Evolutionary conservation across 352 stramenopile species (phyloP).

Genomic region (Thraustochytrium sp.): DNA sequence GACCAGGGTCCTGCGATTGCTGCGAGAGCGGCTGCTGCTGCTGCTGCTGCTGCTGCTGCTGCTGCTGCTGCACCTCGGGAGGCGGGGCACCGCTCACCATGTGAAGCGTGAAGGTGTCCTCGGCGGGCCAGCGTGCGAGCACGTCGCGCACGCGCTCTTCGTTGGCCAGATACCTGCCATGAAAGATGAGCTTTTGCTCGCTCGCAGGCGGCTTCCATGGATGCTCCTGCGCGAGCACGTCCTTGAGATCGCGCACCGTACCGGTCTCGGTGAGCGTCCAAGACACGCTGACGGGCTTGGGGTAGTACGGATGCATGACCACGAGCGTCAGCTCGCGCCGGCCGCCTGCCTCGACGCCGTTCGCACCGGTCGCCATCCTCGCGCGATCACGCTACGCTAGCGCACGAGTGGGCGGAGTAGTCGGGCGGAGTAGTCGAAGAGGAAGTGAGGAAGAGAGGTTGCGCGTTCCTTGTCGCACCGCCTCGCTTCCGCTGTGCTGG

Average conservation of each 20-base stretch:
- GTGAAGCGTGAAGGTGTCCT: neutral
- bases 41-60: neutral
- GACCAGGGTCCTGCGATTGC: neutral
- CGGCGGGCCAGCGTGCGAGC: neutral
- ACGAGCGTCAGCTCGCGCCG: neutral
- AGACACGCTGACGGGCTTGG: neutral
- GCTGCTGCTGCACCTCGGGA: too few species aligned
- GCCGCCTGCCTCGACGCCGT: neutral
- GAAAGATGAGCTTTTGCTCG: neutral
- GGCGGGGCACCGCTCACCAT: neutral
- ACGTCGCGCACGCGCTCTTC: neutral
- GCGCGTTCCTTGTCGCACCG: too few species aligned
- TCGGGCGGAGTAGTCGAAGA: too few species aligned
- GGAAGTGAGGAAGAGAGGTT: too few species aligned
- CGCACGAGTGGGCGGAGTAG: too few species aligned
- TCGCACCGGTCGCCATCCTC: neutral
- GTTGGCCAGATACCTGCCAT: neutral
- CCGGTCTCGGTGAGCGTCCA: neutral
- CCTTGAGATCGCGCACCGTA: neutral
- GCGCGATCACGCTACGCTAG: neutral
- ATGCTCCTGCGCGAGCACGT: neutral
- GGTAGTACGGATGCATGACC: conserved; percentile 7
- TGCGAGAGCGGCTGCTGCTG: neutral
- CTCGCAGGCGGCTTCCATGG: neutral
- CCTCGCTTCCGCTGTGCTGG: too few species aligned